These are phyloP conservation scores for Ganoderma multipileum DNA, from an alignment of 1,284 basidiomycete genomes.

Conservation along the genomic window DNA sequence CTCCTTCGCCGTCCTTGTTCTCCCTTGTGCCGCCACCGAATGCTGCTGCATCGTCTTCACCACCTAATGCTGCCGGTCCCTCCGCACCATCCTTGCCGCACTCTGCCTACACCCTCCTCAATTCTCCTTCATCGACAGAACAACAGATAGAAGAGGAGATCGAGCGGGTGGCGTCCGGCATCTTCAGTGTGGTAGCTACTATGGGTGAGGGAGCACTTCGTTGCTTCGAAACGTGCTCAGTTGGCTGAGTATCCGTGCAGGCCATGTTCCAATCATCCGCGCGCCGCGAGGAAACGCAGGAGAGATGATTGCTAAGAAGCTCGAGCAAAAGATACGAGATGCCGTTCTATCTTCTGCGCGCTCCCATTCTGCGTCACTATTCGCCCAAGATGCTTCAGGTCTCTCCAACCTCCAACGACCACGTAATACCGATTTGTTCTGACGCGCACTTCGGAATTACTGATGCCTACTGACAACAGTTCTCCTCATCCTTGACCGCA, in stretches of 20 bases:
- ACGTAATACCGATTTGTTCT: conserved; percentile 49
- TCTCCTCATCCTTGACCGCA: conserved; percentile 92
- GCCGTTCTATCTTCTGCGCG: conserved; percentile 86
- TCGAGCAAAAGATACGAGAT: conserved; percentile 93
- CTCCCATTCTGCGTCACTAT: conserved; percentile 62
- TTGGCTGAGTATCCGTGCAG: conserved; percentile 46
- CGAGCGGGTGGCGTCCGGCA: conserved; percentile 88
- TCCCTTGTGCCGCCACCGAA: conserved; percentile 75
- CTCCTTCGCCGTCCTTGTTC: conserved; percentile 94
- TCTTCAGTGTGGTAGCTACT: conserved; percentile 95
- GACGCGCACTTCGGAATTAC: conserved; percentile 10
- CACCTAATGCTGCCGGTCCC: conserved; percentile 42
- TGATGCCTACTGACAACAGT: conserved; percentile 55
- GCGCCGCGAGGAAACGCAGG: conserved; percentile 96
- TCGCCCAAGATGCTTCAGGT: conserved; percentile 75
- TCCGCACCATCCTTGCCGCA: conserved; percentile 42
- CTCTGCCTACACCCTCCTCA: conserved; percentile 84
- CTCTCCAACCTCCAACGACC: conserved; percentile 84
- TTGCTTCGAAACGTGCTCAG: not conserved
- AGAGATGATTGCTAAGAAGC: conserved; percentile 96
- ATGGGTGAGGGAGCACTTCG: conserved; percentile 64
- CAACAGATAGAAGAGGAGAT: conserved; percentile 94
- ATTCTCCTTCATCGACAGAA: conserved; percentile 92
- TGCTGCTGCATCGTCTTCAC: conserved; percentile 41
- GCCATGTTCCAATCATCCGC: conserved; percentile 94